phyloP scores from a whole-genome alignment of 345 rosid species.

The Eucalyptus lansdowneana region DNA sequence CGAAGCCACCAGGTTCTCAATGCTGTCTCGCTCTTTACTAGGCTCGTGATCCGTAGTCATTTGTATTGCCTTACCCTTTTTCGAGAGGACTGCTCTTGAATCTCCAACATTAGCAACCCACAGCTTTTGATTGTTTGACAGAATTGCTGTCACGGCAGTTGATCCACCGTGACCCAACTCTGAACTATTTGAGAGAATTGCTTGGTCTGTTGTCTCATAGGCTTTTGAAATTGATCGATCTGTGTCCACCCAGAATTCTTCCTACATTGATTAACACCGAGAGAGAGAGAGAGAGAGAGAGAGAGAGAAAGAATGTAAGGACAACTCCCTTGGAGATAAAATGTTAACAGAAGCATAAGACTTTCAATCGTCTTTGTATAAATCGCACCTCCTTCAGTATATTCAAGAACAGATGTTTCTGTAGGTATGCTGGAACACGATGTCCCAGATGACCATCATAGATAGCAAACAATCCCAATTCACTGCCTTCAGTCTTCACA shows the following conservation, averaged over 20 bases:
- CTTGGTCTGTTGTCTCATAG: constrained; percentile 49
- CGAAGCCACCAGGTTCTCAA: constrained; percentile 58
- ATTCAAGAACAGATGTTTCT: constrained; percentile 48
- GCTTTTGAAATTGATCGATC: constrained; percentile 28
- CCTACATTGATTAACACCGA: constrained; percentile 6
- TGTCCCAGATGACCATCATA: constrained; percentile 72
- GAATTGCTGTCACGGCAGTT: constrained; percentile 68
- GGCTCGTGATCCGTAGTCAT: constrained; percentile 62
- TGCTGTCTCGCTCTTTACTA: constrained; percentile 46
- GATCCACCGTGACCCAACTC: constrained; percentile 68
- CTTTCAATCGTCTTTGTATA: not conserved
- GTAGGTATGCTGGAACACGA: constrained; percentile 61
- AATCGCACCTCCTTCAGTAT: constrained; percentile 38
- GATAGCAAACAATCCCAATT: constrained; percentile 61
- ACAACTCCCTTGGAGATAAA: not conserved
- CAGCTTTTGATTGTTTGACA: constrained; percentile 32
- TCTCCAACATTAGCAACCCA: constrained; percentile 68
- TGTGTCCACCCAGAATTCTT: constrained; percentile 38
- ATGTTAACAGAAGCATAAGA: not conserved
- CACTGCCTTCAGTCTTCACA: constrained; percentile 18
- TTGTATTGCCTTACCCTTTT: constrained; percentile 41
- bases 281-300: not conserved
- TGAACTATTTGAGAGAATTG: constrained; percentile 41
- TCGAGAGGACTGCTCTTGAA: constrained; percentile 56
- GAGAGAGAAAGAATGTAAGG: not conserved